phyloP scores from a whole-genome alignment of 169 alveolate genomes.

The Cystoisospora suis region DNA sequence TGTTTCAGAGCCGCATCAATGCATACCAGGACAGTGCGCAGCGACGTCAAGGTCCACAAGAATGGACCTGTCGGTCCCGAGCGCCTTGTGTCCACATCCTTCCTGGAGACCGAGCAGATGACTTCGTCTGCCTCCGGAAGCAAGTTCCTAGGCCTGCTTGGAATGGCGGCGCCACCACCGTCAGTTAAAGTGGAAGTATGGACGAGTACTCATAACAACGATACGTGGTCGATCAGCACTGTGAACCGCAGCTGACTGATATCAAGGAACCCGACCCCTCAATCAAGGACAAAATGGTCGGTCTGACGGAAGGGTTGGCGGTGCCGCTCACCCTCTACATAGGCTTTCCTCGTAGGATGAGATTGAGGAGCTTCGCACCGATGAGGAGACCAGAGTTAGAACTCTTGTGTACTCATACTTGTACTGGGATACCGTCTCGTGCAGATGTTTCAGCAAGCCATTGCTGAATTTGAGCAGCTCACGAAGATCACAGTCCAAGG shows the following conservation, averaged over 20 bases:
- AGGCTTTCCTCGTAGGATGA: conserved; percentile 46
- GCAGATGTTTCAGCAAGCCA: conserved; percentile 64
- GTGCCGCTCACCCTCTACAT: too few species aligned
- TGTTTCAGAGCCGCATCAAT: neutral
- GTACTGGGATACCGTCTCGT: neutral
- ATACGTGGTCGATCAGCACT: neutral
- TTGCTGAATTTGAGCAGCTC: conserved; percentile 58
- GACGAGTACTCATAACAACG: neutral
- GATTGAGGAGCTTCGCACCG: conserved; percentile 63
- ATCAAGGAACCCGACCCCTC: conserved; percentile 50
- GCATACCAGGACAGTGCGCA: neutral
- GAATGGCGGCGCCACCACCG: neutral
- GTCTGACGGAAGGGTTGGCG: neutral
- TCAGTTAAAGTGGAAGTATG: conserved; percentile 36
- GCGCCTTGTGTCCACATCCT: neutral
- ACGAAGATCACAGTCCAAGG: conserved; percentile 61
- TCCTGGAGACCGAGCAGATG: neutral
- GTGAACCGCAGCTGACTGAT: conserved; percentile 42
- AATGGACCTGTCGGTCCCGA: conserved; percentile 1
- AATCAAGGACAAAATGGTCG: conserved; percentile 61
- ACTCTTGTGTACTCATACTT: neutral
- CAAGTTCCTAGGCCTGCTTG: neutral
- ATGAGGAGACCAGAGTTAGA: conserved; percentile 56
- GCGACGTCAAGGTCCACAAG: neutral
- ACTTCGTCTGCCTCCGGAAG: neutral